Percentiles rank a stretch among this genome's conserved stretches.
phyloP scores from a whole-genome alignment of 2,329 filamentous ascomycete species.

The Drechslerella stenobrocha region DNA sequence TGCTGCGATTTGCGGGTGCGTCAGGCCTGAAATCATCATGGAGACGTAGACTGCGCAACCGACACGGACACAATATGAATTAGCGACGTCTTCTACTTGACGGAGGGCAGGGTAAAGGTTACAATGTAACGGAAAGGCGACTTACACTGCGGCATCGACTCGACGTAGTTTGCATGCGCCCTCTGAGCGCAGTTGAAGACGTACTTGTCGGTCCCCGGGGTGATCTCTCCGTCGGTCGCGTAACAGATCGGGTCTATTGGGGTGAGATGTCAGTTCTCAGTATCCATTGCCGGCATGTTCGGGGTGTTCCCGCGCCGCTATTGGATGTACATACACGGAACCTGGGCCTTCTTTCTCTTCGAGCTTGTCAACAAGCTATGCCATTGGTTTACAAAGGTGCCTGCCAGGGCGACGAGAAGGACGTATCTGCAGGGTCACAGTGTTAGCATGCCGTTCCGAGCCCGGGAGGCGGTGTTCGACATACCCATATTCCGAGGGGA shows the following conservation, averaged over 20 bases:
- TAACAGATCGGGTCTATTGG: conserved; percentile 60
- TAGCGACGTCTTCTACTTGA: too few species aligned
- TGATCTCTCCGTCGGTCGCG: conserved; percentile 62
- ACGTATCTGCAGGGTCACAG: conserved; percentile 62
- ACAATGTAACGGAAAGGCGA: background rate
- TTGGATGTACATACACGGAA: conserved; percentile 59
- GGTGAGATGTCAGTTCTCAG: background rate
- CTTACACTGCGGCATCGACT: conserved; percentile 60
- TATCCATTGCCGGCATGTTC: background rate
- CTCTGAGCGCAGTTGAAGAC: conserved; percentile 69
- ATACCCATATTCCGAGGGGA: conserved; percentile 38
- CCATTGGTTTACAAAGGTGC: conserved; percentile 64
- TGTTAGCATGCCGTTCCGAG: background rate
- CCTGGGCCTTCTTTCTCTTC: conserved; percentile 61
- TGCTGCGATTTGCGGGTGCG: conserved; percentile 61
- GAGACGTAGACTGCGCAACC: conserved; percentile 31
- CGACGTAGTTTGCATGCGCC: conserved; percentile 67
- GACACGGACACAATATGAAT: background rate
- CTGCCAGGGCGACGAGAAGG: conserved; percentile 63
- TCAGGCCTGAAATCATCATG: conserved; percentile 60
- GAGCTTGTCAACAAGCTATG: conserved; percentile 60
- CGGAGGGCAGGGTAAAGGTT: too few species aligned
- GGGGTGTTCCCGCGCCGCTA: too few species aligned
- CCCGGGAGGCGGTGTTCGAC: conserved; percentile 1
- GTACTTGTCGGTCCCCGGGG: conserved; percentile 62